phyloP scores from a whole-genome alignment of 371 early-diverging fungal species.

The Aphelidium insulamus region DNA sequence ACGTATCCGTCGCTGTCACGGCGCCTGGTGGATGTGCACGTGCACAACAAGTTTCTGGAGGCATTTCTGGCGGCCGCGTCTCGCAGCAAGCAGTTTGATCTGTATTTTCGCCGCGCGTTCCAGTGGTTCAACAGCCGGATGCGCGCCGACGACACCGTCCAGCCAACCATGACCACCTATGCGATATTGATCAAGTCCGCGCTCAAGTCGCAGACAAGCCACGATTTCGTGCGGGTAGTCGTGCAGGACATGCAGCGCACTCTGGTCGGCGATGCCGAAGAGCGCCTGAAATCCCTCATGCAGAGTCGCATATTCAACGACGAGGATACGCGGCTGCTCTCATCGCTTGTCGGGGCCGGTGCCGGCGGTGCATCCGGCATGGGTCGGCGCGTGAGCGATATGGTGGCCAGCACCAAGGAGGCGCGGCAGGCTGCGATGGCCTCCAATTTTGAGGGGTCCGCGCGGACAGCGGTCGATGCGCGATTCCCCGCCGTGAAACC shows the following conservation, averaged over 20 bases:
- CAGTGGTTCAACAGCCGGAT: constrained; percentile 52
- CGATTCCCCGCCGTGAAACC: too few relatives aligned
- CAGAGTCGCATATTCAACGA: constrained; percentile 9
- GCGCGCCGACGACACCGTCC: constrained; percentile 18
- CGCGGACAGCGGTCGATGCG: too few relatives aligned
- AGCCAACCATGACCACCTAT: constrained; percentile 41
- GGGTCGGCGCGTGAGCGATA: too few relatives aligned
- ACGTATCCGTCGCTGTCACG: constrained; percentile 40
- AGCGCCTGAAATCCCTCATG: too few relatives aligned
- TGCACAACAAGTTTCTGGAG: constrained; percentile 64
- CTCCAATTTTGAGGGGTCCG: too few relatives aligned
- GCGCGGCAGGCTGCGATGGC: too few relatives aligned
- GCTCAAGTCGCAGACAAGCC: constrained; percentile 23
- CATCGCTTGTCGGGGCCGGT: constrained; percentile 14
- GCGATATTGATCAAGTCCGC: constrained; percentile 48
- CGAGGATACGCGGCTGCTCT: constrained; percentile 11
- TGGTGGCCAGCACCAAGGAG: too few relatives aligned
- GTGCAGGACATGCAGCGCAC: constrained; percentile 38
- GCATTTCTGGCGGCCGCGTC: constrained; percentile 29
- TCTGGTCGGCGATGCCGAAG: too few relatives aligned
- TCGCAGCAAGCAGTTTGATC: constrained; percentile 21
- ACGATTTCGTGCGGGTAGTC: constrained; percentile 5
- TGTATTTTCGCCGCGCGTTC: constrained; percentile 16
- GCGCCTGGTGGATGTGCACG: constrained; percentile 33
- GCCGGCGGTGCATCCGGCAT: too few relatives aligned